Evolutionary conservation across 2,329 filamentous ascomycete genomes (phyloP), one percentile per base, ranked within the genome.

Genomic region (Phoma sp.): DNA sequence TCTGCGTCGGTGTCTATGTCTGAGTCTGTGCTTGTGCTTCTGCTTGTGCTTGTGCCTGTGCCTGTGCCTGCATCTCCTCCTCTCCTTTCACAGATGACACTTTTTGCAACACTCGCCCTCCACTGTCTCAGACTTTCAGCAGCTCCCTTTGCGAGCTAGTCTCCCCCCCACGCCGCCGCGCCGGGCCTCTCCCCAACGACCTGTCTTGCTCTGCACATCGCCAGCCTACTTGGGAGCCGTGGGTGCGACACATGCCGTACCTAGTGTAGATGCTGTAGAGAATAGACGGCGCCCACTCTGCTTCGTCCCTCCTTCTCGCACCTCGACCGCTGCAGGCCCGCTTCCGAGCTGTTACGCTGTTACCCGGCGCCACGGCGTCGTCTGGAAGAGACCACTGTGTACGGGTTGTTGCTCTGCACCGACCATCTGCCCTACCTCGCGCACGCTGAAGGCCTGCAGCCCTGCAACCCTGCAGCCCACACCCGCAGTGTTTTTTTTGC

Each of bases 141-240:
- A 55, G 52, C 52, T 50, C 52, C 48, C 55, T 51, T 54, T 43
- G 60, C 48, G 38, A 43, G 47, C 53, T 32, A 46, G 38, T 39
- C 13, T 17, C 31, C 41, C 25, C 40, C 48, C 48, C 25, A 38
- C 38, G 38, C 37, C 24, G 41, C 33, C 33, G 44, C 39, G 39
- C 41, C 38, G 39, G 44, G 51, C 40, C 24, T 31, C 35, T 33
- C 22, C 36, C 36, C 22, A 13, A 13, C 36, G 24, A 6, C 19
- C 19, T 47, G 22, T 13, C 25, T 29, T 40, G 51, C 32, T 37
- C n/a, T 37, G 43, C 38, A 24, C 22, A 24, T 6, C 4, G 22
- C 25, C 25, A 53, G 43, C 50, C 17, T 24, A 29, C 41, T 41
- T 46, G 41, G 32, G 38, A 21, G 32, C 31, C 24, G 25, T n/a